A percentile compares a stretch with the other conserved stretches of the same genome.
Conservation (phyloP, 1,139 yeast genomes). For the Yamadazyma oceani region DNA sequence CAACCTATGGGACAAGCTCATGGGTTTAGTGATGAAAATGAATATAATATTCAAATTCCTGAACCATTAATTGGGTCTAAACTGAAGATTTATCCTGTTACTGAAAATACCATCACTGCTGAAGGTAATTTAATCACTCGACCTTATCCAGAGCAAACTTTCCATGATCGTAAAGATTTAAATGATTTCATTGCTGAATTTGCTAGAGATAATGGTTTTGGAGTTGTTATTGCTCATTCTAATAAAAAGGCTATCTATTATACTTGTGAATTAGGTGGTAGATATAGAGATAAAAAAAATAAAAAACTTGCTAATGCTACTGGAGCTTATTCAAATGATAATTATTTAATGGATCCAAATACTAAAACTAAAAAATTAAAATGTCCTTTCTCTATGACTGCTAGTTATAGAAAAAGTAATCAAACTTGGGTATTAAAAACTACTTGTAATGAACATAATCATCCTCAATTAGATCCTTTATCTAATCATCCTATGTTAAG, state of each 20-base stretch:
- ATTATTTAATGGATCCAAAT: slow-evolving; percentile 42
- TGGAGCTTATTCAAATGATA: slow-evolving; percentile 28
- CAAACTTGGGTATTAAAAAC: slow-evolving; percentile 55
- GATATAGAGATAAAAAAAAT: slow-evolving; percentile 54
- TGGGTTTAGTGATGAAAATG: slow-evolving; percentile 28
- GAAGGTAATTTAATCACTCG: slow-evolving; percentile 55
- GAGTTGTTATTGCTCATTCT: slow-evolving; percentile 60
- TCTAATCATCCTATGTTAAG: slow-evolving; percentile 59
- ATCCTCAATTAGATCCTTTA: slow-evolving; percentile 57
- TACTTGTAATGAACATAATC: slow-evolving; percentile 59
- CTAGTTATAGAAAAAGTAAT: slow-evolving; percentile 49
- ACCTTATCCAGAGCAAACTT: slow-evolving; percentile 55
- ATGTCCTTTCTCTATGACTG: slow-evolving; percentile 62
- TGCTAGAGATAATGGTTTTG: slow-evolving; percentile 59
- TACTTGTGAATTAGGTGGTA: slow-evolving; percentile 62
- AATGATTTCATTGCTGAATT: slow-evolving; percentile 57
- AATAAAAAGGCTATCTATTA: slow-evolving; percentile 60
- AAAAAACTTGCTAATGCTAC: slow-evolving; percentile 22
- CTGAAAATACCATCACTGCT: slow-evolving; percentile 47
- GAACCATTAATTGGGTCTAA: slow-evolving; percentile 48
- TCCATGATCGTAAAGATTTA: slow-evolving; percentile 49
- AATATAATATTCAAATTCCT: slow-evolving; percentile 49
- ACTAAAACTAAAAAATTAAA: slow-evolving; percentile 53
- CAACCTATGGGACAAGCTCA: slow-evolving; percentile 21
- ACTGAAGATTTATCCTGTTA: slow-evolving; percentile 47